phyloP scores from a whole-genome alignment of 805 yeast species.

The Starmerella floris region DNA sequence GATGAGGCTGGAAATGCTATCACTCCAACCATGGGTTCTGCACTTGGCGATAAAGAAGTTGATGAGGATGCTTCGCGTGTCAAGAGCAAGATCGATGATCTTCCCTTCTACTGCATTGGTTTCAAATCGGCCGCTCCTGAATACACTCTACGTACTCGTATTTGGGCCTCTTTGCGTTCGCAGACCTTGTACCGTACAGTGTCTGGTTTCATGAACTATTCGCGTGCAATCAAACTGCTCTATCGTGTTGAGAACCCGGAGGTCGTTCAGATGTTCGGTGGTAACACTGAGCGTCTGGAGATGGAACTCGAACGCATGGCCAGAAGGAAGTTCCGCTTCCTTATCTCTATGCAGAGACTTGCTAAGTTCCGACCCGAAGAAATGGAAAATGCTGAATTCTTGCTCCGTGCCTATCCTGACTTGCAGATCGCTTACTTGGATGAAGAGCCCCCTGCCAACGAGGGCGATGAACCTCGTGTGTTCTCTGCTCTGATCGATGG shows the following conservation, averaged over 20 bases:
- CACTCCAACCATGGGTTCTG: slow-evolving; percentile 7
- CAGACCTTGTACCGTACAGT: slow-evolving; percentile 95
- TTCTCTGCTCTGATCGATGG: slow-evolving; percentile 64
- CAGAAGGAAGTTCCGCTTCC: slow-evolving; percentile 60
- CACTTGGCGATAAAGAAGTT: slow-evolving; percentile 17
- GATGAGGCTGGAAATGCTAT: slow-evolving; percentile 35
- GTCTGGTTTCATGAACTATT: slow-evolving; percentile 96
- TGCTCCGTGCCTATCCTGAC: slow-evolving; percentile 63
- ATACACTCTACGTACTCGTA: slow-evolving; percentile 87
- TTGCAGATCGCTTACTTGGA: slow-evolving; percentile 76
- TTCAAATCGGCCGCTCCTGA: slow-evolving; percentile 97
- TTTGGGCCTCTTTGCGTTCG: slow-evolving; percentile 96
- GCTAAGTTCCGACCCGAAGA: slow-evolving; percentile 54
- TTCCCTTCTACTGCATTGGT: slow-evolving; percentile 92
- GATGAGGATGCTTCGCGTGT: slow-evolving; percentile 50
- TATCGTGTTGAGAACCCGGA: slow-evolving; percentile 93
- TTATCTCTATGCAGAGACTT: slow-evolving; percentile 80
- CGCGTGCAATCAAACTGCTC: slow-evolving; percentile 85
- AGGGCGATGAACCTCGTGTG: slow-evolving; percentile 35
- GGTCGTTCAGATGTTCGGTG: slow-evolving; percentile 95
- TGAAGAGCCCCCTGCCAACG: slow-evolving; percentile 54
- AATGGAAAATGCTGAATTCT: slow-evolving; percentile 48
- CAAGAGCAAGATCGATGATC: slow-evolving; percentile 75
- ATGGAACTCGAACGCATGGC: slow-evolving; percentile 83
- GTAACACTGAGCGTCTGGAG: slow-evolving; percentile 92